These are phyloP conservation scores for Boletus bicolor DNA, from an alignment of 768 basidiomycete genomes.

Conservation along the genomic window DNA sequence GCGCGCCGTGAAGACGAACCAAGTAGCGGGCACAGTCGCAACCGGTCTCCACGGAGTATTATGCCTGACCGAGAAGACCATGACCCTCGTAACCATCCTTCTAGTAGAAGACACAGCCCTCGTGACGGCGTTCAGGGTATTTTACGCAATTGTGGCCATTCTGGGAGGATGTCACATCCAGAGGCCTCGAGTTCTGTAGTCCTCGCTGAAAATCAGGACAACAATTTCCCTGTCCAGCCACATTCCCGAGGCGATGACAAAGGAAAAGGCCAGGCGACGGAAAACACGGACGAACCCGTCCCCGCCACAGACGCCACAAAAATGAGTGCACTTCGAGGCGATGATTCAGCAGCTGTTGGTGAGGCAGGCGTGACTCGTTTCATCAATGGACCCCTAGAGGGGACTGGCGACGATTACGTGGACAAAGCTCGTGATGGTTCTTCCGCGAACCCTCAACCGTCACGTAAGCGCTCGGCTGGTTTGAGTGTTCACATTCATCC, in stretches of 20 bases:
- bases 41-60: constrained; percentile 2
- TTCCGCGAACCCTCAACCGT: constrained; percentile 12
- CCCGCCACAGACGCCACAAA: neutral
- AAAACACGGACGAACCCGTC: neutral
- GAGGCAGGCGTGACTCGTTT: neutral
- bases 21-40: constrained; percentile 1
- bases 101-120: neutral
- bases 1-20: neutral
- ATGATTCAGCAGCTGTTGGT: neutral
- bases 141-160: neutral
- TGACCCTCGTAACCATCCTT: neutral
- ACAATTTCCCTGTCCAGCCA: neutral
- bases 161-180: neutral
- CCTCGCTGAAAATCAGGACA: neutral
- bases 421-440: constrained; percentile 8
- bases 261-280: constrained; percentile 5
- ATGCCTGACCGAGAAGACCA: neutral
- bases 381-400: neutral
- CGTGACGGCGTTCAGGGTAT: neutral
- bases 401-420: constrained; percentile 6
- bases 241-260: constrained; percentile 2
- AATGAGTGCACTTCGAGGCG: neutral
- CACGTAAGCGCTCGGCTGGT: constrained; percentile 21
- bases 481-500: constrained; percentile 16
- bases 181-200: neutral